Evolutionary conservation across 805 yeast genomes (phyloP).

Genomic region (Candida mattraensis): DNA sequence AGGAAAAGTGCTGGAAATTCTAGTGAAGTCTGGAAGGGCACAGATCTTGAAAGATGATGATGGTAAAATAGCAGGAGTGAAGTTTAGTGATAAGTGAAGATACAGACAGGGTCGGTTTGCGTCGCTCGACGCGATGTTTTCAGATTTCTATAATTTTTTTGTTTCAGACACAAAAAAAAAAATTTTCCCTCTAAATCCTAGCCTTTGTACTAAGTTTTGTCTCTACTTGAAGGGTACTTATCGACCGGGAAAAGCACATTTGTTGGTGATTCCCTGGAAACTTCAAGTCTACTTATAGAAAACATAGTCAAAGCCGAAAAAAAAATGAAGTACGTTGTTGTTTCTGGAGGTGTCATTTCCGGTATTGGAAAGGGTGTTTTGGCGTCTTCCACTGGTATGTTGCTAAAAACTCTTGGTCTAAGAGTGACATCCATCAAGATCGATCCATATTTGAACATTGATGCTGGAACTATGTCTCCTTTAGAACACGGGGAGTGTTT

Average conservation of each 20-base stretch:
- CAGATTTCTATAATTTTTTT: too few relatives aligned
- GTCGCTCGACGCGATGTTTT: conserved; percentile 8
- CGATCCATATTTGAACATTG: conserved; percentile 98
- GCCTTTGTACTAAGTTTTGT: too few relatives aligned
- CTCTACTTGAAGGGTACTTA: too few relatives aligned
- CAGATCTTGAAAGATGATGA: conserved; percentile 64
- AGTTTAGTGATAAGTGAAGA: conserved; percentile 46
- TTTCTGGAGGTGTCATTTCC: conserved; percentile 98
- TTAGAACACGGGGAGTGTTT: conserved; percentile 99
- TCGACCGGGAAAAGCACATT: too few relatives aligned
- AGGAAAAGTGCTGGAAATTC: conserved; percentile 50
- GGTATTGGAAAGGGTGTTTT: conserved; percentile 99
- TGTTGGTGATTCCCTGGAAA: neutral
- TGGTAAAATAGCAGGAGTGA: conserved; percentile 66
- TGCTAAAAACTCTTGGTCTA: conserved; percentile 89
- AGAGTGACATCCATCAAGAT: conserved; percentile 97
- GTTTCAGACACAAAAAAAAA: too few relatives aligned
- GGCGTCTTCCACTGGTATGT: conserved; percentile 95
- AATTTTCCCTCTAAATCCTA: too few relatives aligned
- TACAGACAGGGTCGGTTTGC: conserved; percentile 9
- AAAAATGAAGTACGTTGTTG: conserved; percentile 95
- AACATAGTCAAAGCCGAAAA: conserved; percentile 1
- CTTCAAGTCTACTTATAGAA: neutral
- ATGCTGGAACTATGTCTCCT: conserved; percentile 99
- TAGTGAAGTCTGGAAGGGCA: conserved; percentile 71